Conservation (phyloP, 345 rosid genomes). For the Angophora floribunda region DNA sequence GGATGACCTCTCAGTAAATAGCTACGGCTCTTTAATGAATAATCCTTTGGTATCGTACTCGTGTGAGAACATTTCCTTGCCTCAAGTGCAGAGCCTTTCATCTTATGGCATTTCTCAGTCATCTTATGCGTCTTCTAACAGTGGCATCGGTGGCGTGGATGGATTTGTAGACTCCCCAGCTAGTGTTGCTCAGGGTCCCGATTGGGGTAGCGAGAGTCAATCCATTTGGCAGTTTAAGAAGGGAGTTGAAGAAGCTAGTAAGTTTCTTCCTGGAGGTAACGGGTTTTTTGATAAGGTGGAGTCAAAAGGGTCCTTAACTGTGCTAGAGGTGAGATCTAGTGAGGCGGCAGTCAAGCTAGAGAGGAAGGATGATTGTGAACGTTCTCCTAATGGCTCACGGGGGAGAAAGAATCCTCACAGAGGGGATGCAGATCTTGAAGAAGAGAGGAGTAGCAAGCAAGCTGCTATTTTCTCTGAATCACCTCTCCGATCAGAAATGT, state of each 20-base stretch:
- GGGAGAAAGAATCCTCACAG: constrained; percentile 43
- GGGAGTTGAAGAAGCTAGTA: constrained; percentile 74
- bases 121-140: constrained; percentile 38
- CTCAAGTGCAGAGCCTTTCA: constrained; percentile 9
- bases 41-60: constrained; percentile 9
- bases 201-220: constrained; percentile 34
- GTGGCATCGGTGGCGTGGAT: constrained; percentile 26
- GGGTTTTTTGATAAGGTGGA: constrained; percentile 28
- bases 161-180: constrained; percentile 43
- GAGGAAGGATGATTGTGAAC: constrained; percentile 13
- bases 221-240: constrained; percentile 64
- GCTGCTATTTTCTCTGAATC: constrained; percentile 59
- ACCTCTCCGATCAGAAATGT: constrained; percentile 44
- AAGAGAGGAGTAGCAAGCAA: constrained; percentile 66
- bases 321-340: not conserved
- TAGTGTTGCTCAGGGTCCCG: constrained; percentile 22
- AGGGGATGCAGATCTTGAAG: constrained; percentile 37
- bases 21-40: constrained; percentile 6
- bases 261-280: constrained; percentile 42
- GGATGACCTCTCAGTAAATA: constrained; percentile 20
- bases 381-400: constrained; percentile 10
- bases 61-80: constrained; percentile 15
- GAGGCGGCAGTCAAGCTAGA: constrained; percentile 22
- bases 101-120: constrained; percentile 25
- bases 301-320: constrained; percentile 1